Percentiles rank a stretch among this genome's conserved stretches.
Evolutionary conservation across 176 grass and related monocot species (phyloP).

Genomic region (Cenchrus fungigraminus): DNA sequence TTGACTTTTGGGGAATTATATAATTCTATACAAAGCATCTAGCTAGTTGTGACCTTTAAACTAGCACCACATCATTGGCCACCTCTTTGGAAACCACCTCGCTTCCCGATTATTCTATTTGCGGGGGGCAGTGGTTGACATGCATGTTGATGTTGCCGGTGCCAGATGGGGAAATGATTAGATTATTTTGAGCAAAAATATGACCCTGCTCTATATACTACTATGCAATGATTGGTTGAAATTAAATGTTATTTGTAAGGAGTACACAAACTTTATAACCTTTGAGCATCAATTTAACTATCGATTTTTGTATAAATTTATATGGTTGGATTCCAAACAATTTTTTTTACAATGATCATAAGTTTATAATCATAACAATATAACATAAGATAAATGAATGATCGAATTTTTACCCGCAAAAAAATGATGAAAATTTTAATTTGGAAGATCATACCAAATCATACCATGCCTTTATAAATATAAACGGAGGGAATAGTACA

Average conservation of each 20-base stretch:
- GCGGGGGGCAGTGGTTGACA: not conserved
- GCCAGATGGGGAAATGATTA: not conserved
- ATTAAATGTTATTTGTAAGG: not conserved
- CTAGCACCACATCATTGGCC: constrained; percentile 32
- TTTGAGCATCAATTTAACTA: too few relatives aligned
- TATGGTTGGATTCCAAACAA: too few relatives aligned
- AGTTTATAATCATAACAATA: too few relatives aligned
- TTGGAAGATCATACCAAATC: too few relatives aligned
- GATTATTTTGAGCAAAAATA: not conserved
- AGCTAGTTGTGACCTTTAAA: not conserved
- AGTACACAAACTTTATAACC: too few relatives aligned
- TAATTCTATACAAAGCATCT: constrained; percentile 18
- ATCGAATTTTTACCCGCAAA: too few relatives aligned
- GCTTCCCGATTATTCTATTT: constrained; percentile 7
- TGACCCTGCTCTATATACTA: not conserved
- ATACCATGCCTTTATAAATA: too few relatives aligned
- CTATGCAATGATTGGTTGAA: constrained; percentile 36
- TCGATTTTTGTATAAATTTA: too few relatives aligned
- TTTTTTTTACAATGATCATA: too few relatives aligned
- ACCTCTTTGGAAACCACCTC: constrained; percentile 25
- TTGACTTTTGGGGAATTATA: not conserved
- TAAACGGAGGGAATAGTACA: too few relatives aligned
- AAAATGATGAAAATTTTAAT: too few relatives aligned
- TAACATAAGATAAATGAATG: too few relatives aligned
- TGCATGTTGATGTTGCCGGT: not conserved